Conservation (phyloP, 257 asterid species). For the Prunella vulgaris region DNA sequence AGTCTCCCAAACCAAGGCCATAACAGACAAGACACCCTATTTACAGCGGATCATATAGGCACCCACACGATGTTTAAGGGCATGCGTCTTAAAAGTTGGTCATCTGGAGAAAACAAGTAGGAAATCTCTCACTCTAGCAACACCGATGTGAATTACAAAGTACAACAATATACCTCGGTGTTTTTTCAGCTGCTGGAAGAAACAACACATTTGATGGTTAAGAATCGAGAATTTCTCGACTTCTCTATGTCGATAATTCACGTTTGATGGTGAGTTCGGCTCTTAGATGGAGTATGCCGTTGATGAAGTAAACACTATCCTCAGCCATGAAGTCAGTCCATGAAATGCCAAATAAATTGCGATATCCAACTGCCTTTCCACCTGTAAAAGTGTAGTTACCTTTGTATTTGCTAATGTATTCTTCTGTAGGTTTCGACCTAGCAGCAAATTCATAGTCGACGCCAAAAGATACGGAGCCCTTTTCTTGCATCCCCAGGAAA, state of each 20-base stretch:
- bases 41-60: constrained; percentile 25
- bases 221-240: constrained; percentile 14
- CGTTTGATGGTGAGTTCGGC: constrained; percentile 84
- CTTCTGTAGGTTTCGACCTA: constrained; percentile 74
- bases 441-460: constrained; percentile 92
- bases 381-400: constrained; percentile 86
- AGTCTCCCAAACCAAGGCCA: constrained; percentile 9
- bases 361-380: constrained; percentile 89
- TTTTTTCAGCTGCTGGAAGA: background rate
- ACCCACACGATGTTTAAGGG: constrained; percentile 8
- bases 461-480: constrained; percentile 72
- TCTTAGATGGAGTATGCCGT: constrained; percentile 67
- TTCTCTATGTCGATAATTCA: constrained; percentile 9
- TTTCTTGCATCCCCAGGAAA: constrained; percentile 90
- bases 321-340: constrained; percentile 86
- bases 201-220: background rate
- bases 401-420: constrained; percentile 67
- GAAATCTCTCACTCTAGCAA: constrained; percentile 11
- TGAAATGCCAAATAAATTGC: constrained; percentile 66
- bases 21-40: constrained; percentile 14
- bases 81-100: constrained; percentile 9
- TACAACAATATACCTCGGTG: background rate
- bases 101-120: background rate
- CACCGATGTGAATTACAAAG: constrained; percentile 7
- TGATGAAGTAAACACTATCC: constrained; percentile 66